phyloP scores from a whole-genome alignment of 2,329 filamentous ascomycete species.

The Stemphylium beticola region DNA sequence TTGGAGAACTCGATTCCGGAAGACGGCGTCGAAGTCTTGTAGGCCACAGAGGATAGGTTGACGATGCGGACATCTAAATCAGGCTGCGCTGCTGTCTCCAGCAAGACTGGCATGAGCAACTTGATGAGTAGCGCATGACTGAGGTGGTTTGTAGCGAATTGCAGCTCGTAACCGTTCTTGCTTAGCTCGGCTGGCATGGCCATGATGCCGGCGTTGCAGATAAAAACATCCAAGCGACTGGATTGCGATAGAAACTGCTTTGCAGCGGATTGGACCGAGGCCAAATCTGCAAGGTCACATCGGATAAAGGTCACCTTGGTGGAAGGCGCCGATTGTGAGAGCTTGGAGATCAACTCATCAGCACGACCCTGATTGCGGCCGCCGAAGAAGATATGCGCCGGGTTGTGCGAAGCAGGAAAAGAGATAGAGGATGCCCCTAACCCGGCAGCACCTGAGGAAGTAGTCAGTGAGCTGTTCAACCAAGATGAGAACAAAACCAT shows the following conservation, averaged over 20 bases:
- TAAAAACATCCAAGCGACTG: constrained; percentile 52
- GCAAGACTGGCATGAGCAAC: constrained; percentile 52
- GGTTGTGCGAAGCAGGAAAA: constrained; percentile 53
- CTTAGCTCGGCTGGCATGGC: constrained; percentile 46
- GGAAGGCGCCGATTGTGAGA: constrained; percentile 51
- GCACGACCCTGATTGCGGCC: constrained; percentile 53
- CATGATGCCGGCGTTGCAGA: constrained; percentile 57
- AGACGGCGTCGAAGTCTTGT: constrained; percentile 22
- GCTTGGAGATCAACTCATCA: constrained; percentile 45
- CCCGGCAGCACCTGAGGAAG: constrained; percentile 50
- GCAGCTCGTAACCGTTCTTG: constrained; percentile 57
- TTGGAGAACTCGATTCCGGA: constrained; percentile 44
- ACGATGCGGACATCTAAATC: constrained; percentile 56
- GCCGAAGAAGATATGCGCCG: constrained; percentile 55
- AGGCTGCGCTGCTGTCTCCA: constrained; percentile 47
- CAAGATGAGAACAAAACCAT: background rate
- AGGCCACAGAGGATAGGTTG: constrained; percentile 46
- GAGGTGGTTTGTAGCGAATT: constrained; percentile 59
- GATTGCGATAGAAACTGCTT: constrained; percentile 35
- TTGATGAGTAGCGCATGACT: constrained; percentile 57
- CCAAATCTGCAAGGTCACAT: constrained; percentile 9
- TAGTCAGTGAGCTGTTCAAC: background rate
- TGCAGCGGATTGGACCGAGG: constrained; percentile 8
- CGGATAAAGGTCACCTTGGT: constrained; percentile 25
- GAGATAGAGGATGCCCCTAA: constrained; percentile 55